Conservation (phyloP, 179 eudicot genomes). For the Drosera spatulata region DNA sequence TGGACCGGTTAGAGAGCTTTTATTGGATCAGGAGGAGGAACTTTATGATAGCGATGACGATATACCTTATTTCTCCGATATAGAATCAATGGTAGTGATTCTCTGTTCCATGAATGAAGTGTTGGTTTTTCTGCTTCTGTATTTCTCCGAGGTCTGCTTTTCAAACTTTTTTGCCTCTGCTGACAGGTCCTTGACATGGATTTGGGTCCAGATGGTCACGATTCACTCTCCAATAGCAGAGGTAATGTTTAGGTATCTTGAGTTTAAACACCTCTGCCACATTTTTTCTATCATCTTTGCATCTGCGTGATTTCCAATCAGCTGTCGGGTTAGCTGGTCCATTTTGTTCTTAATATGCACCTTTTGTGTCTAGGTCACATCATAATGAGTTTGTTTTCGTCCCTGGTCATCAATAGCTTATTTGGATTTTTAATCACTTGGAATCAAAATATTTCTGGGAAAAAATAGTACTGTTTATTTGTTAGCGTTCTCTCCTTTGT, state of each 20-base stretch:
- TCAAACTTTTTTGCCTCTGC: conserved; percentile 5
- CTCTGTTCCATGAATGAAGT: conserved; percentile 4
- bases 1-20: conserved; percentile 30
- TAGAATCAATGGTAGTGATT: conserved; percentile 72
- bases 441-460: too few relatives aligned
- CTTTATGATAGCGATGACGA: conserved; percentile 52
- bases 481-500: too few relatives aligned
- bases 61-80: conserved; percentile 73
- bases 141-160: background rate
- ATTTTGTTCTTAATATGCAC: too few relatives aligned
- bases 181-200: conserved; percentile 70
- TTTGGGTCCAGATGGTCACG: conserved; percentile 49
- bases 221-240: conserved; percentile 18
- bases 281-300: background rate
- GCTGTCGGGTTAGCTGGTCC: too few relatives aligned
- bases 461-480: too few relatives aligned
- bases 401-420: too few relatives aligned
- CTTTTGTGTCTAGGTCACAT: too few relatives aligned
- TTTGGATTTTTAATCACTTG: too few relatives aligned
- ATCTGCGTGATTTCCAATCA: too few relatives aligned
- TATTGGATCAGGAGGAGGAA: conserved; percentile 41
- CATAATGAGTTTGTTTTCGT: too few relatives aligned
- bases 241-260: conserved; percentile 25
- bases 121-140: background rate
- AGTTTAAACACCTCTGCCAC: background rate